phyloP scores from a whole-genome alignment of 495 filamentous ascomycete species.

The Mycothermus thermophilus region DNA sequence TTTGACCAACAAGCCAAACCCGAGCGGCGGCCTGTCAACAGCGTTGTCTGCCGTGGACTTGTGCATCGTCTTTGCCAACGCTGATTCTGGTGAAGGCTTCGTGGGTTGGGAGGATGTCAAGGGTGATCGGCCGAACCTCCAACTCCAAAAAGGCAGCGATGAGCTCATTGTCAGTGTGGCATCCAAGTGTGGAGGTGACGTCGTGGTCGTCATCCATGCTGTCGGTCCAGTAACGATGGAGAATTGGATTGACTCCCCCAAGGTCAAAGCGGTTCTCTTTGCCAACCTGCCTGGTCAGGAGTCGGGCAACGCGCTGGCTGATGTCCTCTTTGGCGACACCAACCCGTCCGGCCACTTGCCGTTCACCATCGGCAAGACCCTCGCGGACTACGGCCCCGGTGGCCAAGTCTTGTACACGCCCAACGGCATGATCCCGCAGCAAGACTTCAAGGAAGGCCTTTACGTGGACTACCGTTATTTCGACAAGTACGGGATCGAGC shows the following conservation, averaged over 20 bases:
- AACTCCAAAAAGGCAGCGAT: constrained; percentile 65
- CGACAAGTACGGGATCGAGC: constrained; percentile 53
- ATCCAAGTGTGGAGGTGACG: constrained; percentile 53
- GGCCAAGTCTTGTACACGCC: constrained; percentile 62
- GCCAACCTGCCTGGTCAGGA: constrained; percentile 87
- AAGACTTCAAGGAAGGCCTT: constrained; percentile 70
- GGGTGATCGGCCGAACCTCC: constrained; percentile 75
- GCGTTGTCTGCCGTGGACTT: constrained; percentile 44
- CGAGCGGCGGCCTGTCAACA: constrained; percentile 10
- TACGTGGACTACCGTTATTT: constrained; percentile 89
- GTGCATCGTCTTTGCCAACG: constrained; percentile 52
- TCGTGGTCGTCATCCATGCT: constrained; percentile 78
- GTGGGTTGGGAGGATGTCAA: constrained; percentile 45
- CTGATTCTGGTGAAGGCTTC: constrained; percentile 53
- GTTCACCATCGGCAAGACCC: constrained; percentile 73
- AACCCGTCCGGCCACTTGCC: constrained; percentile 82
- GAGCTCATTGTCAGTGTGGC: constrained; percentile 59
- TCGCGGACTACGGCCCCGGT: constrained; percentile 71
- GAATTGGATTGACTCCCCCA: constrained; percentile 65
- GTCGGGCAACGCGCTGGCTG: constrained; percentile 70
- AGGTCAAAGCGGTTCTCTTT: constrained; percentile 68
- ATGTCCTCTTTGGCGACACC: constrained; percentile 71
- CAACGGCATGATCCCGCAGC: constrained; percentile 63
- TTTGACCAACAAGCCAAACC: constrained; percentile 39
- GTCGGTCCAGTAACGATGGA: constrained; percentile 82